Evolutionary conservation across 2,329 filamentous ascomycete species (phyloP).

Genomic region (Trichoderma atrobrunneum): DNA sequence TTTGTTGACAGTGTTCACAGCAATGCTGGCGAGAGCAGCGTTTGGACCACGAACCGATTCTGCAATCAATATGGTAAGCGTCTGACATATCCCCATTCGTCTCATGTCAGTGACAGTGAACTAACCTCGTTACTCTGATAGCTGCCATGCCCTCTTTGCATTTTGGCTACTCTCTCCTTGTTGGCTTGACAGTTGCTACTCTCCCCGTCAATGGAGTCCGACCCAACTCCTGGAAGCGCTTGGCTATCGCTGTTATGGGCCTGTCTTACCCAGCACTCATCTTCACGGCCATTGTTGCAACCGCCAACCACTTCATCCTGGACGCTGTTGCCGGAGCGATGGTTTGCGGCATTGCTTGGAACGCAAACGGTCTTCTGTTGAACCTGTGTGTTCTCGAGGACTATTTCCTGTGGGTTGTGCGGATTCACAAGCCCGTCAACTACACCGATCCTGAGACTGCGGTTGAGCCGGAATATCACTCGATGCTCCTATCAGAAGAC

Average conservation of each 20-base stretch:
- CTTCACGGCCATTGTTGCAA: slow-evolving; percentile 65
- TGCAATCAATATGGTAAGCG: slow-evolving; percentile 69
- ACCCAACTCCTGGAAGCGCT: slow-evolving; percentile 49
- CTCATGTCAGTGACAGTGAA: neutral
- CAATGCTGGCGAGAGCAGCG: slow-evolving; percentile 52
- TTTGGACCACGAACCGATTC: slow-evolving; percentile 66
- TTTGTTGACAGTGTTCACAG: slow-evolving; percentile 62
- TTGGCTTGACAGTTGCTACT: slow-evolving; percentile 66
- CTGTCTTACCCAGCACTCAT: slow-evolving; percentile 64
- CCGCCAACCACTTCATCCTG: slow-evolving; percentile 70
- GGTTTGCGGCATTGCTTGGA: slow-evolving; percentile 65
- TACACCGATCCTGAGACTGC: slow-evolving; percentile 38
- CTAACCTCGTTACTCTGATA: slow-evolving; percentile 27
- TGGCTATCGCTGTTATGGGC: slow-evolving; percentile 46
- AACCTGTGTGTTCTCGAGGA: slow-evolving; percentile 66
- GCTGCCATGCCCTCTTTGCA: slow-evolving; percentile 74
- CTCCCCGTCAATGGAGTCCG: slow-evolving; percentile 60
- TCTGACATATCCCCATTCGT: neutral
- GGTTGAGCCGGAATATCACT: slow-evolving; percentile 34
- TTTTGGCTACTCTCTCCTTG: slow-evolving; percentile 72
- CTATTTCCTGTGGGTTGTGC: slow-evolving; percentile 60
- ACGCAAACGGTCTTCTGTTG: slow-evolving; percentile 51
- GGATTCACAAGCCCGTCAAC: slow-evolving; percentile 62
- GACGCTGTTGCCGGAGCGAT: slow-evolving; percentile 67
- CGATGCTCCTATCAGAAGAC: neutral